A percentile compares a stretch with the other conserved stretches of the same genome.
phyloP scores from a whole-genome alignment of 768 basidiomycete species.

The Auriscalpium vulgare region DNA sequence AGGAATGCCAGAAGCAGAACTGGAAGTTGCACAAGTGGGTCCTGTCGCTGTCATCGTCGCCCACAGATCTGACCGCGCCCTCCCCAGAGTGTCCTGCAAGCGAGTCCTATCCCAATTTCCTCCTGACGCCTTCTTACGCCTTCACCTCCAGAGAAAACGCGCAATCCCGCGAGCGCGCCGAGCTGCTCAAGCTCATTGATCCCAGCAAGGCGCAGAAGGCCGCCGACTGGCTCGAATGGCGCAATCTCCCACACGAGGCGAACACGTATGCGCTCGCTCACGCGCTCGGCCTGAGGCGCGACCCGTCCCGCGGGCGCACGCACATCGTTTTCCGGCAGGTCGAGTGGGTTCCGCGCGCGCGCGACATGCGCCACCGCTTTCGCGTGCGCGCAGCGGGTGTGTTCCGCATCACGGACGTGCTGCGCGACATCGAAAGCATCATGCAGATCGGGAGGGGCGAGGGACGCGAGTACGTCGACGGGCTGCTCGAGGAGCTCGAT shows the following conservation, averaged over 20 bases:
- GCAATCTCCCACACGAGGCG: slow-evolving; percentile 8
- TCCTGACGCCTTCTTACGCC: background rate
- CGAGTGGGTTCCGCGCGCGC: slow-evolving; percentile 17
- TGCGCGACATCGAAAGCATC: slow-evolving; percentile 16
- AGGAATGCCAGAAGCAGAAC: slow-evolving; percentile 18
- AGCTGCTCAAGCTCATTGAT: slow-evolving; percentile 6
- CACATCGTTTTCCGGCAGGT: slow-evolving; percentile 21
- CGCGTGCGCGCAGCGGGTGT: slow-evolving; percentile 15
- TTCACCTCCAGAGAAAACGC: slow-evolving; percentile 10
- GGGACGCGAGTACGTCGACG: slow-evolving; percentile 15
- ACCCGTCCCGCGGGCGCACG: slow-evolving; percentile 19
- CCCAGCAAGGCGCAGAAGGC: slow-evolving; percentile 11
- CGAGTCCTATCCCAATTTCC: background rate
- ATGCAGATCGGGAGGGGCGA: slow-evolving; percentile 16
- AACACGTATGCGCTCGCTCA: slow-evolving; percentile 12
- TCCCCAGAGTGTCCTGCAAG: background rate
- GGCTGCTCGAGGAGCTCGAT: slow-evolving; percentile 10
- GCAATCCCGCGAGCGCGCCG: slow-evolving; percentile 2
- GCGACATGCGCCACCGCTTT: slow-evolving; percentile 18
- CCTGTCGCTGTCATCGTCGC: background rate
- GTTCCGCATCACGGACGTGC: slow-evolving; percentile 19
- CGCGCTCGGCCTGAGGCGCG: slow-evolving; percentile 20
- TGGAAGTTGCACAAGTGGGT: slow-evolving; percentile 22
- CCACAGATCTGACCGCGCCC: background rate
- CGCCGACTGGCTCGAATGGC: slow-evolving; percentile 20